phyloP scores from a whole-genome alignment of 352 stramenopile species.

The Globisporangium perplexum region DNA sequence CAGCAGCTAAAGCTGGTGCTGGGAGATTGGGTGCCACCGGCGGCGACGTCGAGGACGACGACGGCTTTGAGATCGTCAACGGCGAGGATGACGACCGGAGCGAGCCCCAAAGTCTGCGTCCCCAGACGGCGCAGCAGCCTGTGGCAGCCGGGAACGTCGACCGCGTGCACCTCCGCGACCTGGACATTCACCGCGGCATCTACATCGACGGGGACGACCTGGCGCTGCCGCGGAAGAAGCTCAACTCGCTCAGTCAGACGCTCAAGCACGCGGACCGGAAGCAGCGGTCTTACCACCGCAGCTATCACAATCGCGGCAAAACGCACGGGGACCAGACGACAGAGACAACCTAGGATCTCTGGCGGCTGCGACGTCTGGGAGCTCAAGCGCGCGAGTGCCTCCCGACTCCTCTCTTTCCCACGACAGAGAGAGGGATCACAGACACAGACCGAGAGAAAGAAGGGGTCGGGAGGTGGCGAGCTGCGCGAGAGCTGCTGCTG shows the following conservation, averaged over 20 bases:
- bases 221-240: constrained; percentile 31
- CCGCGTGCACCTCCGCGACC: constrained; percentile 24
- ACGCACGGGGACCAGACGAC: constrained; percentile 15
- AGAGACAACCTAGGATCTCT: constrained; percentile 1
- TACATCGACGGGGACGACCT: constrained; percentile 28
- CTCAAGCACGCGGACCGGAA: constrained; percentile 45
- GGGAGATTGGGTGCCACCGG: background rate
- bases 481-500: too few species aligned
- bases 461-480: background rate
- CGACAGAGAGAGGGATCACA: background rate
- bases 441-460: background rate
- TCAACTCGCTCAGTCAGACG: constrained; percentile 27
- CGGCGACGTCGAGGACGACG: background rate
- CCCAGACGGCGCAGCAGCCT: constrained; percentile 10
- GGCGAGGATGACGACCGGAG: background rate
- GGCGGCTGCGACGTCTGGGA: background rate
- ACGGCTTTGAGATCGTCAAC: background rate
- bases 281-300: constrained; percentile 24
- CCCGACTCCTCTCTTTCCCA: background rate
- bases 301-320: constrained; percentile 18
- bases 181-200: constrained; percentile 27
- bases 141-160: constrained; percentile 17
- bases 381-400: background rate
- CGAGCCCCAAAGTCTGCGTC: constrained; percentile 1
- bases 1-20: background rate